phyloP scores from a whole-genome alignment of 768 basidiomycete species.

The Boletus edulis region DNA sequence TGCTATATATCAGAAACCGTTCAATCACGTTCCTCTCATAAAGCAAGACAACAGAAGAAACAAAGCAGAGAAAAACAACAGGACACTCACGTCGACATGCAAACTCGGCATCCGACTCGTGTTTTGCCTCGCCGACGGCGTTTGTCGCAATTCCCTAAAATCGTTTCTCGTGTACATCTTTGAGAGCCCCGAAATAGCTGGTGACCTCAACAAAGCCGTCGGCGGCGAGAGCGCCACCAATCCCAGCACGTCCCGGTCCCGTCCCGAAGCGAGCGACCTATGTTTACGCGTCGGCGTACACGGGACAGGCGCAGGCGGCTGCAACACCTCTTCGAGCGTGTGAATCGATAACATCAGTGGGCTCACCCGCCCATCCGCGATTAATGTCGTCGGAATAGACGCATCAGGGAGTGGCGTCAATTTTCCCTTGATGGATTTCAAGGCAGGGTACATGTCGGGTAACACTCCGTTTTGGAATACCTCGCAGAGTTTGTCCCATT shows the following conservation, averaged over 20 bases:
- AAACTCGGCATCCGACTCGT: slow-evolving; percentile 85
- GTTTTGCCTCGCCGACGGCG: slow-evolving; percentile 69
- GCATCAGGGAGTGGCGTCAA: slow-evolving; percentile 28
- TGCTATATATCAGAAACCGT: slow-evolving; percentile 20
- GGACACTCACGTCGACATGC: slow-evolving; percentile 66
- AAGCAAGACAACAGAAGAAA: background rate
- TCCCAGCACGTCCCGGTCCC: slow-evolving; percentile 42
- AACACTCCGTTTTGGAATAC: slow-evolving; percentile 29
- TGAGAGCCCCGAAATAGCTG: slow-evolving; percentile 73
- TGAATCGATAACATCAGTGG: slow-evolving; percentile 43
- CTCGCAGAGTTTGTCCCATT: slow-evolving; percentile 47
- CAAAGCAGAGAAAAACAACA: slow-evolving; percentile 11
- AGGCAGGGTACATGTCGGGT: slow-evolving; percentile 25
- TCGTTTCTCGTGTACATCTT: slow-evolving; percentile 82
- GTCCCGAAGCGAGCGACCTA: slow-evolving; percentile 22
- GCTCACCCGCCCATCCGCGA: slow-evolving; percentile 28
- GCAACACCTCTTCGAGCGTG: slow-evolving; percentile 49
- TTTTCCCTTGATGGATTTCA: slow-evolving; percentile 34
- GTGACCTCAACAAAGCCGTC: slow-evolving; percentile 64
- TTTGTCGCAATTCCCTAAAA: slow-evolving; percentile 72
- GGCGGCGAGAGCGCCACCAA: slow-evolving; percentile 69
- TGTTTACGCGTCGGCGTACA: slow-evolving; percentile 52
- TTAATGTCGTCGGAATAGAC: slow-evolving; percentile 28
- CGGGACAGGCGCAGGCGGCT: slow-evolving; percentile 38
- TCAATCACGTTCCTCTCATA: slow-evolving; percentile 1